Percentiles rank a stretch among this genome's conserved stretches.
These are phyloP conservation scores for Kwoniella dejecticola DNA, from an alignment of 768 basidiomycete genomes.

Conservation along the genomic window DNA sequence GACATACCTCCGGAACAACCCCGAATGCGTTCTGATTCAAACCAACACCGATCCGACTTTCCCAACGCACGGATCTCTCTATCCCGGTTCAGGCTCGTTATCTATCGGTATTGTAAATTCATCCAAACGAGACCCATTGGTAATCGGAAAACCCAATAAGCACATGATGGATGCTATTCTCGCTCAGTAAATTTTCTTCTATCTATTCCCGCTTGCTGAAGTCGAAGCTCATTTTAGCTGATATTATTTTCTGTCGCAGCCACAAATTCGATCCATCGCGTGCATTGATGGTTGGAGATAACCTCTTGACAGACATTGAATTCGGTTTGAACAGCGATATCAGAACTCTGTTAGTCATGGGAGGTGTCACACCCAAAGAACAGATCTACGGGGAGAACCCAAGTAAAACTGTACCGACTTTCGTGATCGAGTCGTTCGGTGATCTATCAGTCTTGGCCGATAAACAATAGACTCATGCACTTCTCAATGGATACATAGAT, in stretches of 20 bases:
- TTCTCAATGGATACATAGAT: neutral
- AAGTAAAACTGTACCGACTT: slow-evolving; percentile 75
- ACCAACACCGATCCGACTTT: slow-evolving; percentile 94
- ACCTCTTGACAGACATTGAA: slow-evolving; percentile 90
- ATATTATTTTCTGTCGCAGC: slow-evolving; percentile 58
- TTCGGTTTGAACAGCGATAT: slow-evolving; percentile 88
- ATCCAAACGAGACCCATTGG: slow-evolving; percentile 64
- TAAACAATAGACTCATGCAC: slow-evolving; percentile 3
- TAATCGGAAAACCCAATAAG: slow-evolving; percentile 85
- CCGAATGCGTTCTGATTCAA: slow-evolving; percentile 77
- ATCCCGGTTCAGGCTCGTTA: slow-evolving; percentile 75
- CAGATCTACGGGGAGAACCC: slow-evolving; percentile 73
- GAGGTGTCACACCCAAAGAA: slow-evolving; percentile 67
- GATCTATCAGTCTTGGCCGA: slow-evolving; percentile 62
- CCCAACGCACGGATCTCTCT: slow-evolving; percentile 69
- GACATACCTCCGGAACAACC: slow-evolving; percentile 79
- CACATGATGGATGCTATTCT: slow-evolving; percentile 93
- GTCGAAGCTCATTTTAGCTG: neutral
- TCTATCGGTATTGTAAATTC: slow-evolving; percentile 79
- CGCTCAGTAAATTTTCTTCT: slow-evolving; percentile 61
- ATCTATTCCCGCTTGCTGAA: neutral
- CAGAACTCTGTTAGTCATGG: slow-evolving; percentile 80
- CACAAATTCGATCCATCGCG: slow-evolving; percentile 79
- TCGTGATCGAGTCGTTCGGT: slow-evolving; percentile 75
- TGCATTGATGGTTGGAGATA: slow-evolving; percentile 95